Evolutionary conservation across 495 filamentous ascomycete genomes (phyloP).

Genomic region (Trichoderma reesei): DNA sequence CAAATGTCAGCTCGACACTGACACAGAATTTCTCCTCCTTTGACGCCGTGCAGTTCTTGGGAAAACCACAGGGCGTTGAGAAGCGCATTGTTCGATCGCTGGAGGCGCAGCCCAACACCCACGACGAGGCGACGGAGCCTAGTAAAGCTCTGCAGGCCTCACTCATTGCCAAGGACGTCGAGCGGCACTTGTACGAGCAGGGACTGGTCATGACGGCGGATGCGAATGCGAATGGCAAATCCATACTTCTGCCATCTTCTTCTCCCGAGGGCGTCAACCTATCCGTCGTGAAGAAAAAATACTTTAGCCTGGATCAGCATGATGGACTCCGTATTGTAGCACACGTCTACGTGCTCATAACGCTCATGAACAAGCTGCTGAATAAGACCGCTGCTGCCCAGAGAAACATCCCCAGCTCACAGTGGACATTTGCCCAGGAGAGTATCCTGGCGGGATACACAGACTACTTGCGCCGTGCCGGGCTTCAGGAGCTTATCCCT

Average conservation of each 20-base stretch:
- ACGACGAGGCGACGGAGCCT: constrained; percentile 40
- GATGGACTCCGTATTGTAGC: constrained; percentile 50
- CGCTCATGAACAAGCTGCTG: constrained; percentile 45
- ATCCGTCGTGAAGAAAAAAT: constrained; percentile 28
- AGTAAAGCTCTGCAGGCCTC: constrained; percentile 58
- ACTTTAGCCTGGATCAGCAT: constrained; percentile 43
- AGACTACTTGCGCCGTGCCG: constrained; percentile 57
- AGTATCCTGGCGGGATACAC: constrained; percentile 73
- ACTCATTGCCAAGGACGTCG: constrained; percentile 49
- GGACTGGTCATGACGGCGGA: constrained; percentile 45
- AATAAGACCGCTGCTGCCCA: constrained; percentile 37
- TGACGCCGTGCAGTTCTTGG: constrained; percentile 44
- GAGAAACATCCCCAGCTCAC: constrained; percentile 21
- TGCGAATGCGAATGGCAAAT: constrained; percentile 38
- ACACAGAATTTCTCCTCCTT: constrained; percentile 39
- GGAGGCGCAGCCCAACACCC: constrained; percentile 35
- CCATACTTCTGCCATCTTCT: constrained; percentile 38
- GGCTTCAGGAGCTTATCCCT: constrained; percentile 66
- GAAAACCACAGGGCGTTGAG: constrained; percentile 39
- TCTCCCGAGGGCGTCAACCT: constrained; percentile 13
- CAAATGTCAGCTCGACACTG: constrained; percentile 28
- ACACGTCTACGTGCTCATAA: constrained; percentile 44
- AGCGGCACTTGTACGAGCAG: constrained; percentile 46
- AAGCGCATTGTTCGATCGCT: constrained; percentile 41
- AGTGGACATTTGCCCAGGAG: constrained; percentile 32